Evolutionary conservation across 371 early-diverging fungal species (phyloP).

Genomic region (Lichtheimia hyalospora): DNA sequence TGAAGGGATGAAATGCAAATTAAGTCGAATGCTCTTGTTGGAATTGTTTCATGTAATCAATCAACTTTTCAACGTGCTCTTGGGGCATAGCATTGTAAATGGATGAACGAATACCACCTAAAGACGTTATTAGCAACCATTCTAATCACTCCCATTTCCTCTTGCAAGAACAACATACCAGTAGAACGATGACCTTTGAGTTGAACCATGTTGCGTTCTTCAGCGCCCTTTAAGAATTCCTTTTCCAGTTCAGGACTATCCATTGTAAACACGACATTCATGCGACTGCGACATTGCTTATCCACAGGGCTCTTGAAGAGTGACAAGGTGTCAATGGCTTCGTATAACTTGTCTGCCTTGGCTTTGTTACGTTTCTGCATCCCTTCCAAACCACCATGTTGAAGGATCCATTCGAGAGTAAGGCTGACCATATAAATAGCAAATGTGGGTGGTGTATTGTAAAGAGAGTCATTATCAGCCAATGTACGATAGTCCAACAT

Average conservation of each 20-base stretch:
- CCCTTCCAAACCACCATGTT: slow-evolving; percentile 75
- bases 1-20: background rate
- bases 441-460: slow-evolving; percentile 96
- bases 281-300: slow-evolving; percentile 65
- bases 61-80: slow-evolving; percentile 77
- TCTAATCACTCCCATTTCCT: background rate
- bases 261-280: slow-evolving; percentile 92
- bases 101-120: slow-evolving; percentile 91
- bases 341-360: slow-evolving; percentile 76
- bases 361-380: slow-evolving; percentile 63
- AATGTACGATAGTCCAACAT: slow-evolving; percentile 88
- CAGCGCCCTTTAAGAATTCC: slow-evolving; percentile 80
- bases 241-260: slow-evolving; percentile 73
- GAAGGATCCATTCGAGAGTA: slow-evolving; percentile 79
- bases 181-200: slow-evolving; percentile 93
- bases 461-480: slow-evolving; percentile 82
- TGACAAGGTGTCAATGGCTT: slow-evolving; percentile 62
- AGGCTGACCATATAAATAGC: slow-evolving; percentile 91
- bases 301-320: slow-evolving; percentile 76
- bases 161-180: slow-evolving; percentile 17
- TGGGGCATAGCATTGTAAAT: slow-evolving; percentile 93
- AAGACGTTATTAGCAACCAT: background rate
- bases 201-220: slow-evolving; percentile 76
- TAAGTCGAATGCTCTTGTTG: slow-evolving; percentile 39
- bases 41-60: slow-evolving; percentile 80